Evolutionary conservation across 352 stramenopile genomes (phyloP).

Genomic region (Globisporangium nagaii): DNA sequence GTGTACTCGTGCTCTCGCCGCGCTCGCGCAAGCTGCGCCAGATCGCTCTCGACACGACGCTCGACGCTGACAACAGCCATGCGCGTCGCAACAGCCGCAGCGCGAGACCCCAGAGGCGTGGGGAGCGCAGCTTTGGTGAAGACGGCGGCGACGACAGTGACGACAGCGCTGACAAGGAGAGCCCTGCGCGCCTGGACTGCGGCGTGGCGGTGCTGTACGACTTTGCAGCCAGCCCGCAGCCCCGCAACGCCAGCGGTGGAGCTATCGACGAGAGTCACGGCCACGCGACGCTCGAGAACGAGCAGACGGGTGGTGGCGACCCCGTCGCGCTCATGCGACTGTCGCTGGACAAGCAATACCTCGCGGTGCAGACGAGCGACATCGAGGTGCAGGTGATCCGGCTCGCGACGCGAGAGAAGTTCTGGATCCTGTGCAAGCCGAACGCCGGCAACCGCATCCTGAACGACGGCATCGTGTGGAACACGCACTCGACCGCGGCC

Average conservation of each 20-base stretch:
- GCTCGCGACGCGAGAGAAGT: conserved; percentile 32
- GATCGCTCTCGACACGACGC: conserved; percentile 32
- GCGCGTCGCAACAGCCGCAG: too few relatives aligned
- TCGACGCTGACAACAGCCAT: conserved; percentile 4
- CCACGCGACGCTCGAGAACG: background rate
- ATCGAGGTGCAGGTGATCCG: conserved; percentile 75
- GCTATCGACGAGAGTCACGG: background rate
- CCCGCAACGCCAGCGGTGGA: background rate
- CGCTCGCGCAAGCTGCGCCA: conserved; percentile 28
- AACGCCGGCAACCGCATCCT: conserved; percentile 63
- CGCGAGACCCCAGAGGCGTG: too few relatives aligned
- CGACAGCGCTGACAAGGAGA: background rate
- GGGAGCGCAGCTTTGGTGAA: background rate
- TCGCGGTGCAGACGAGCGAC: conserved; percentile 77
- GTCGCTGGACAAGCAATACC: conserved; percentile 59
- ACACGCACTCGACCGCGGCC: conserved; percentile 31
- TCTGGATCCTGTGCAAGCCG: conserved; percentile 70
- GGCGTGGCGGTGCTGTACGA: conserved; percentile 34
- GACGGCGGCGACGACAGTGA: conserved; percentile 6
- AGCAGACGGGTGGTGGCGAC: conserved; percentile 10
- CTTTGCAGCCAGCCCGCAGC: conserved; percentile 19
- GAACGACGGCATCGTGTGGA: conserved; percentile 57
- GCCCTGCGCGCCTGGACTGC: background rate
- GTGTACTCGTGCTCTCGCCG: conserved; percentile 41
- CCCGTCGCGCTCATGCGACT: conserved; percentile 36